Percentiles rank a stretch among this genome's conserved stretches.
phyloP scores from a whole-genome alignment of 2,329 filamentous ascomycete genomes.

The Ceratocystis cacaofunesta region DNA sequence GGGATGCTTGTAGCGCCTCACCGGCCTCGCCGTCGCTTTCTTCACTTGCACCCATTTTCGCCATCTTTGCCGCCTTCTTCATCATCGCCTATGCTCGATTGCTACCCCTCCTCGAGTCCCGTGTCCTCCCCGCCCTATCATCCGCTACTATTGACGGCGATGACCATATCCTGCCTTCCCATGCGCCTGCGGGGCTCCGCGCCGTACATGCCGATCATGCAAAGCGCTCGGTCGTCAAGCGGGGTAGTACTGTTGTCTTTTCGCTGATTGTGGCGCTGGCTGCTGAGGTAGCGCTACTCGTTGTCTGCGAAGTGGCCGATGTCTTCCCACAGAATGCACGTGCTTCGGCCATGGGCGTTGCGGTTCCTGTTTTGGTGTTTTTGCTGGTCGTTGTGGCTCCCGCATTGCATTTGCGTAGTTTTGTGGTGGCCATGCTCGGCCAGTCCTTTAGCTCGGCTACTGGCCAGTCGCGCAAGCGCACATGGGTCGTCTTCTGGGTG shows the following conservation, averaged over 20 bases:
- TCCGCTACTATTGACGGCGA: constrained; percentile 41
- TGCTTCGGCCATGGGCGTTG: constrained; percentile 50
- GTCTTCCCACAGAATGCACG: constrained; percentile 54
- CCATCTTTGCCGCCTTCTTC: constrained; percentile 44
- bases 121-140: constrained; percentile 27
- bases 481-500: constrained; percentile 47
- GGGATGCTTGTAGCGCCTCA: constrained; percentile 40
- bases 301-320: constrained; percentile 72
- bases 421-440: constrained; percentile 39
- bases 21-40: constrained; percentile 34
- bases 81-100: constrained; percentile 48
- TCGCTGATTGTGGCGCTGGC: constrained; percentile 63
- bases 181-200: constrained; percentile 44
- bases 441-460: constrained; percentile 37
- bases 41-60: constrained; percentile 54
- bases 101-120: constrained; percentile 52
- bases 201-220: constrained; percentile 45
- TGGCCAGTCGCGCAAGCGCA: constrained; percentile 8
- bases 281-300: constrained; percentile 62
- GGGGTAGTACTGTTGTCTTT: constrained; percentile 50
- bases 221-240: constrained; percentile 35
- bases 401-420: constrained; percentile 58
- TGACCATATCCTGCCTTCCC: constrained; percentile 46
- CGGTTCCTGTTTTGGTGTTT: constrained; percentile 55
- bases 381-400: constrained; percentile 63